Evolutionary conservation across 352 stramenopile genomes (phyloP), one percentile per base, ranked within the genome.

Genomic region (Pythium oligandrum): DNA sequence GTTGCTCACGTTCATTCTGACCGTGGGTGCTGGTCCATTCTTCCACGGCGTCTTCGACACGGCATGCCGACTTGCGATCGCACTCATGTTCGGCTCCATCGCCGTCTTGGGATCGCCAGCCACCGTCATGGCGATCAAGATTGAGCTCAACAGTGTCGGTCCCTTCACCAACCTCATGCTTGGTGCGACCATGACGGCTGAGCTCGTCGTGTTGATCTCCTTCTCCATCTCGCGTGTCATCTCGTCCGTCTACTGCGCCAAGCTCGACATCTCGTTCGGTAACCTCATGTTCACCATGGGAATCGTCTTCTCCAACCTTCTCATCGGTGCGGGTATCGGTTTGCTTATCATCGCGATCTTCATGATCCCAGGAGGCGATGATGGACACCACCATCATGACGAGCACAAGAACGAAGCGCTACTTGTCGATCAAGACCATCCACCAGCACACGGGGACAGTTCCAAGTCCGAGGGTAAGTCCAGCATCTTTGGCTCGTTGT

Each of bases 141-240:
- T 85, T 44, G 74, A 85, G 49, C 66, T 83, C 44, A 83, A 86
- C 45, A 82, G 72, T 32, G 75, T 80, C 38, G 75, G 75, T 2
- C 72, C 75, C 4, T 86, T 86, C 56, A 86, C 75, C 5, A 83
- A 74, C 55, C 60, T 86, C 36, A 83, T 83, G 75, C 60, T 86
- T 32, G 75, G 75, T 3, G 59, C 69, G 4, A 82, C 71, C 3
- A 86, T 86, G 75, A 73, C 61, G 3, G 72, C 75, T 37, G 75
- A 86, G 56, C 81, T 86, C 36, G 59, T 86, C 4, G 75, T 86
- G 44, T 63, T 86, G 8, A 52, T 86, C 32, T 80, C 70, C 3
- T 86, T 86, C 53, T 83, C 72, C 3, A 59, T 86, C 48, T 68
- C 75, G 34, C 65, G 75, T 12, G 76, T 86, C 39, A 50, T 86